These are phyloP conservation scores for Grosmannia serpens DNA, from an alignment of 2,329 filamentous ascomycete genomes.

Conservation along the genomic window DNA sequence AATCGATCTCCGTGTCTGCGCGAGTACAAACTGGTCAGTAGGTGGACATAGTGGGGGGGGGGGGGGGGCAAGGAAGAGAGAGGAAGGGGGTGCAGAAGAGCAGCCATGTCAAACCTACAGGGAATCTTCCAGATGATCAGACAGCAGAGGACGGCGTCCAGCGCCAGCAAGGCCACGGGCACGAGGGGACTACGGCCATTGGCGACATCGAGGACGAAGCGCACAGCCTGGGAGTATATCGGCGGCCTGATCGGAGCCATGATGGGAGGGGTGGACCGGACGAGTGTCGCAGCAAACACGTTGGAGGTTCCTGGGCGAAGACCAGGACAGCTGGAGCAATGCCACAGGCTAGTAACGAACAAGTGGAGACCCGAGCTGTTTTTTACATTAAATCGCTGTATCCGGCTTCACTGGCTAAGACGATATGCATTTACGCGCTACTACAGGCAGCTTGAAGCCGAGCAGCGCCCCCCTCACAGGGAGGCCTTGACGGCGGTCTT, in stretches of 20 bases:
- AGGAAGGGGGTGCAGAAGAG: neutral
- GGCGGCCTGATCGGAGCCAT: constrained; percentile 8
- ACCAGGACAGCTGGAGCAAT: neutral
- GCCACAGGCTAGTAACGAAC: neutral
- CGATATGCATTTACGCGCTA: no score
- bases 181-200: constrained; percentile 37
- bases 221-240: constrained; percentile 16
- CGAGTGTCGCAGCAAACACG: neutral
- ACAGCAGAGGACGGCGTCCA: constrained; percentile 60
- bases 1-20: constrained; percentile 91
- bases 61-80: neutral
- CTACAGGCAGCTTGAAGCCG: neutral
- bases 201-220: constrained; percentile 29
- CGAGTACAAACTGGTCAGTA: neutral
- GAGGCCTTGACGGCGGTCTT: constrained; percentile 5
- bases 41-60: neutral
- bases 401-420: no score
- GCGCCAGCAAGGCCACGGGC: constrained; percentile 51
- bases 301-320: neutral
- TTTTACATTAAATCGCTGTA: no score
- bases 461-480: neutral
- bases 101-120: constrained; percentile 43
- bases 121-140: constrained; percentile 71
- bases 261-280: neutral
- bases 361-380: neutral